Percentiles rank a stretch among this genome's conserved stretches.
Conservation (phyloP, 2,329 filamentous ascomycete species). For the Xylaria hypoxylon region DNA sequence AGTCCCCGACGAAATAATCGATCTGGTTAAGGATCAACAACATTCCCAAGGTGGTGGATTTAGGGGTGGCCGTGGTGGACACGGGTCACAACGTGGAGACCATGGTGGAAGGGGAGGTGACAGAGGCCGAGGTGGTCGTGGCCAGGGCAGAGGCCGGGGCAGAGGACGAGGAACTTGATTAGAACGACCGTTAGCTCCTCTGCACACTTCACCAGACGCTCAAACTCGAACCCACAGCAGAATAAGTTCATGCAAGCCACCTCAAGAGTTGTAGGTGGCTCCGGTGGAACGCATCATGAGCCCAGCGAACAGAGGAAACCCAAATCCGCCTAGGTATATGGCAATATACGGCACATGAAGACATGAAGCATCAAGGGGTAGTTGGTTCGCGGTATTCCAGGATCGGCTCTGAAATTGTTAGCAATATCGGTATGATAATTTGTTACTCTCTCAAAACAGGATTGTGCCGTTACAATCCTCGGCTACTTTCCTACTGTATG, state of each 20-base stretch:
- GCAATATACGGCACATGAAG: constrained; percentile 18
- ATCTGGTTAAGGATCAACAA: constrained; percentile 92
- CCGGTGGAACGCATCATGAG: not conserved
- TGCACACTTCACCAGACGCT: constrained; percentile 16
- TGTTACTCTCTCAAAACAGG: constrained; percentile 6
- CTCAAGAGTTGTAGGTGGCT: not conserved
- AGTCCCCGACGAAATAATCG: constrained; percentile 96
- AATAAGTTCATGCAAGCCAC: constrained; percentile 4
- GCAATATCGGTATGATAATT: constrained; percentile 8
- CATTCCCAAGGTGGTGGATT: constrained; percentile 71
- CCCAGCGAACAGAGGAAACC: constrained; percentile 1
- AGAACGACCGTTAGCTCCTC: constrained; percentile 1
- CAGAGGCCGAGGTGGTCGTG: constrained; percentile 66
- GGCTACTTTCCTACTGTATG: not conserved
- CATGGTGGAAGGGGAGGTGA: constrained; percentile 68
- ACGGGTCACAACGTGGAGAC: constrained; percentile 62
- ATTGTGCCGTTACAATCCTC: not conserved
- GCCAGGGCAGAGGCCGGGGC: constrained; percentile 60
- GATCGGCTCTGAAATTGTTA: constrained; percentile 3
- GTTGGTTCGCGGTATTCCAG: constrained; percentile 1
- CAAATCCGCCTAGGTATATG: constrained; percentile 2
- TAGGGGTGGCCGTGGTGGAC: constrained; percentile 72
- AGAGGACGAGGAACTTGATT: constrained; percentile 54
- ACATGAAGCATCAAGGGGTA: constrained; percentile 4
- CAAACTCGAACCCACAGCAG: constrained; percentile 7